These are phyloP conservation scores for Leonotis leonurus DNA, from an alignment of 257 asterid genomes.

Conservation along the genomic window DNA sequence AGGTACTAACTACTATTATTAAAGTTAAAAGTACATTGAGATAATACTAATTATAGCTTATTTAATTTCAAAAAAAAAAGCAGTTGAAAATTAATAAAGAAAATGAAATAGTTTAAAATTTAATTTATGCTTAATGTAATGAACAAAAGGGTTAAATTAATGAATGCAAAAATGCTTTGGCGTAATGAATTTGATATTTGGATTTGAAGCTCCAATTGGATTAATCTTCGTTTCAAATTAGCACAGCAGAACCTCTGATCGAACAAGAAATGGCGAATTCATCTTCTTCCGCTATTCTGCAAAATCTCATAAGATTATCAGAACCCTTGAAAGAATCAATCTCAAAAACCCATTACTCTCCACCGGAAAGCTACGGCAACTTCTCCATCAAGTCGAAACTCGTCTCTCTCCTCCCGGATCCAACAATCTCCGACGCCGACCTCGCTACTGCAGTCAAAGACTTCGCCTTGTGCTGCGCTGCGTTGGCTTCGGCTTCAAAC, in stretches of 20 bases:
- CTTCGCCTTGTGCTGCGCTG: slow-evolving; percentile 64
- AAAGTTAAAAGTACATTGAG: slow-evolving; percentile 4
- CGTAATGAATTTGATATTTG: too few relatives aligned
- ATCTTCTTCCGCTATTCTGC: slow-evolving; percentile 29
- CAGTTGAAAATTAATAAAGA: too few relatives aligned
- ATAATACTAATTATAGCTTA: not conserved
- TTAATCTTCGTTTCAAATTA: too few relatives aligned
- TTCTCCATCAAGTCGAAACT: slow-evolving; percentile 62
- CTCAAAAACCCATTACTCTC: slow-evolving; percentile 40
- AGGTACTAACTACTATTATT: too few relatives aligned
- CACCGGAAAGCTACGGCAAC: slow-evolving; percentile 45
- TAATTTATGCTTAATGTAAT: too few relatives aligned
- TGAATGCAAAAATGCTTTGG: too few relatives aligned
- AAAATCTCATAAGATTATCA: slow-evolving; percentile 40
- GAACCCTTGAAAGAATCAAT: slow-evolving; percentile 38
- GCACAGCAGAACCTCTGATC: not conserved
- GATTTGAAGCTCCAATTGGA: too few relatives aligned
- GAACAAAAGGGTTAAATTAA: too few relatives aligned
- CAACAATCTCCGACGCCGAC: slow-evolving; percentile 22
- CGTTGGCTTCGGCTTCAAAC: slow-evolving; percentile 54
- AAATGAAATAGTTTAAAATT: too few relatives aligned
- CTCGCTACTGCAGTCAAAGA: slow-evolving; percentile 27
- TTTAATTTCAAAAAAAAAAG: not conserved
- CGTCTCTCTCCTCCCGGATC: slow-evolving; percentile 41
- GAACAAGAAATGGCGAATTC: slow-evolving; percentile 30